phyloP scores from a whole-genome alignment of 2,329 filamentous ascomycete species.

The Trichophyton schoenleinii region DNA sequence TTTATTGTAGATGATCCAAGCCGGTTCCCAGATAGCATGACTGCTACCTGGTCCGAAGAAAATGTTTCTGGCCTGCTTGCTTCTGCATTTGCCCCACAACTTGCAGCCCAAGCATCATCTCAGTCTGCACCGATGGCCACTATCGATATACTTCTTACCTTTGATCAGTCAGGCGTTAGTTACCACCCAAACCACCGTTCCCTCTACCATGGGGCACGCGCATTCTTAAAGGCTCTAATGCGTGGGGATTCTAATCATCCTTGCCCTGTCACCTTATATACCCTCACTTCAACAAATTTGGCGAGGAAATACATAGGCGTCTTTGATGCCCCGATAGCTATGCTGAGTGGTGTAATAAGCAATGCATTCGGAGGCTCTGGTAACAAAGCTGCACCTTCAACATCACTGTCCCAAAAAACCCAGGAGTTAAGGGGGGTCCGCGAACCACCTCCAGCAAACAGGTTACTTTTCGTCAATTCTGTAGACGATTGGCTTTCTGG shows the following conservation, averaged over 20 bases:
- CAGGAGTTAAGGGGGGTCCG: conserved; percentile 5
- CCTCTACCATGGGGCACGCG: conserved; percentile 65
- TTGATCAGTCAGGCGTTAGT: conserved; percentile 71
- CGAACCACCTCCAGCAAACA: conserved; percentile 10
- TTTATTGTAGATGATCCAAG: conserved; percentile 70
- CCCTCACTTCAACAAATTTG: conserved; percentile 59
- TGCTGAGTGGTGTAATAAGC: conserved; percentile 44
- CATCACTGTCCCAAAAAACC: conserved; percentile 10
- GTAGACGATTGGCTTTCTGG: conserved; percentile 53
- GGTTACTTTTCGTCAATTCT: conserved; percentile 58
- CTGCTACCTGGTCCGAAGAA: conserved; percentile 56
- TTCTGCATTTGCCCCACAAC: conserved; percentile 55
- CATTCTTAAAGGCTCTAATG: conserved; percentile 58
- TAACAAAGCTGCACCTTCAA: neutral
- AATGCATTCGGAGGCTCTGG: conserved; percentile 5
- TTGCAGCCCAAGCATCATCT: conserved; percentile 14
- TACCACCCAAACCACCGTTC: conserved; percentile 89
- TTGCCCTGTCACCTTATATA: conserved; percentile 73
- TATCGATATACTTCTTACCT: conserved; percentile 80
- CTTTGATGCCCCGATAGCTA: conserved; percentile 61
- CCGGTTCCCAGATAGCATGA: conserved; percentile 81
- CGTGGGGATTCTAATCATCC: conserved; percentile 50
- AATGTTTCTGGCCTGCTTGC: conserved; percentile 59
- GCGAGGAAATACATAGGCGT: conserved; percentile 70
- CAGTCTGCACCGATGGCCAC: conserved; percentile 37